Conservation (phyloP, 768 basidiomycete genomes). For the Mycena filopes region DNA sequence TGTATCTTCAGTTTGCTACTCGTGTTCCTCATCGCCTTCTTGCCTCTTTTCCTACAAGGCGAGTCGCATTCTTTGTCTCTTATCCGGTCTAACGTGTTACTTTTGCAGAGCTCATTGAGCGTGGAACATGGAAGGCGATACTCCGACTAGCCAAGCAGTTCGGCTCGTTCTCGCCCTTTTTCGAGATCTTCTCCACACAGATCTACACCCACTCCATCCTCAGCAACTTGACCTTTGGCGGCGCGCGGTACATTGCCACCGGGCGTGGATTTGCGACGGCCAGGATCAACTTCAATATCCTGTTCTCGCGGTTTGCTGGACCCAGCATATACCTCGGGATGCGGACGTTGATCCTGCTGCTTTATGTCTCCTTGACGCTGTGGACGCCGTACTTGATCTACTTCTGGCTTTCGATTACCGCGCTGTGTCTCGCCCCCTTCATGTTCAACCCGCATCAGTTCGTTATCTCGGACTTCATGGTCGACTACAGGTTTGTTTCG, state of each 20-base stretch:
- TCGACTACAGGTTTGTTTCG: constrained; percentile 83
- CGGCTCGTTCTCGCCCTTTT: constrained; percentile 91
- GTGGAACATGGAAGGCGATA: constrained; percentile 92
- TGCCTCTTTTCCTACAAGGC: constrained; percentile 97
- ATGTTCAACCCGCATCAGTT: constrained; percentile 99
- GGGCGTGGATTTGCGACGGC: constrained; percentile 99
- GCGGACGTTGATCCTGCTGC: constrained; percentile 89
- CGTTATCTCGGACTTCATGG: constrained; percentile 94
- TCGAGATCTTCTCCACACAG: constrained; percentile 98
- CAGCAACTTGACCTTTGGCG: constrained; percentile 96
- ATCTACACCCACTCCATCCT: constrained; percentile 98
- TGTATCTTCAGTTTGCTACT: constrained; percentile 98
- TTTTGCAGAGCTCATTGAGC: constrained; percentile 87
- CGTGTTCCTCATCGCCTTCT: constrained; percentile 97
- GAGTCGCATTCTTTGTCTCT: constrained; percentile 30
- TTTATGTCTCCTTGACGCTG: constrained; percentile 92
- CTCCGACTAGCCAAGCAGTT: constrained; percentile 95
- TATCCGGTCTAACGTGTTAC: constrained; percentile 31
- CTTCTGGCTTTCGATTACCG: constrained; percentile 96
- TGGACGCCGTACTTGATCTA: constrained; percentile 96
- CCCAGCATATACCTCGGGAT: constrained; percentile 98
- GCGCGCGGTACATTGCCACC: constrained; percentile 98
- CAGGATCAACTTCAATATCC: constrained; percentile 91
- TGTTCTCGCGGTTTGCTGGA: constrained; percentile 98
- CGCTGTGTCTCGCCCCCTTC: constrained; percentile 96